phyloP scores from a whole-genome alignment of 768 basidiomycete species.

The Wakefieldia striispora region DNA sequence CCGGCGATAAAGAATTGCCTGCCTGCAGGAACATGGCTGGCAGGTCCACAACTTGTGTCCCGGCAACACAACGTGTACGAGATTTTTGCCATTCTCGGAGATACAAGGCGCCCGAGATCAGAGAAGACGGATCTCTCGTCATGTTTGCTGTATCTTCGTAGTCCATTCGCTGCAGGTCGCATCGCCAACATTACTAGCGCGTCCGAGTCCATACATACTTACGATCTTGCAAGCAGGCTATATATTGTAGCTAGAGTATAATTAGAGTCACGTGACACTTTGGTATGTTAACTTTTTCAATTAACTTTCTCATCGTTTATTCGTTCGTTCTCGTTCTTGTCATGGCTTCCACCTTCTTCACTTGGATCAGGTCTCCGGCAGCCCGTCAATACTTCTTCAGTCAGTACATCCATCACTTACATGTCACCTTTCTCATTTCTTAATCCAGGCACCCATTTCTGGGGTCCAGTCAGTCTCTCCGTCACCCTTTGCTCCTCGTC shows the following conservation, averaged over 20 bases:
- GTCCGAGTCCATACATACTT: too few relatives aligned
- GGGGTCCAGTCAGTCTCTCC: conserved; percentile 80
- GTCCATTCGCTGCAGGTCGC: too few relatives aligned
- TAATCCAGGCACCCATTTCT: conserved; percentile 87
- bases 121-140: too few relatives aligned
- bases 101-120: neutral
- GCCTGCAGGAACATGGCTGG: conserved; percentile 21
- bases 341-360: conserved; percentile 84
- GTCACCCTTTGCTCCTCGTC: neutral
- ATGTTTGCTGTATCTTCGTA: too few relatives aligned
- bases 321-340: conserved; percentile 1
- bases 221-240: too few relatives aligned
- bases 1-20: conserved; percentile 14
- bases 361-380: conserved; percentile 90
- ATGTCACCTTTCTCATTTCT: conserved; percentile 11
- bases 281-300: neutral
- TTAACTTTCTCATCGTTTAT: neutral
- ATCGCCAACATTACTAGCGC: too few relatives aligned
- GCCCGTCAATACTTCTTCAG: conserved; percentile 95
- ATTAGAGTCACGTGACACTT: conserved; percentile 17
- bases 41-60: conserved; percentile 5
- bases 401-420: conserved; percentile 38
- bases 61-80: conserved; percentile 24
- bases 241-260: too few relatives aligned
- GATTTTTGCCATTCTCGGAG: conserved; percentile 35